These are phyloP conservation scores for Gaeumannomyces sp. DNA, from an alignment of 2,329 filamentous ascomycete species.

Conservation along the genomic window DNA sequence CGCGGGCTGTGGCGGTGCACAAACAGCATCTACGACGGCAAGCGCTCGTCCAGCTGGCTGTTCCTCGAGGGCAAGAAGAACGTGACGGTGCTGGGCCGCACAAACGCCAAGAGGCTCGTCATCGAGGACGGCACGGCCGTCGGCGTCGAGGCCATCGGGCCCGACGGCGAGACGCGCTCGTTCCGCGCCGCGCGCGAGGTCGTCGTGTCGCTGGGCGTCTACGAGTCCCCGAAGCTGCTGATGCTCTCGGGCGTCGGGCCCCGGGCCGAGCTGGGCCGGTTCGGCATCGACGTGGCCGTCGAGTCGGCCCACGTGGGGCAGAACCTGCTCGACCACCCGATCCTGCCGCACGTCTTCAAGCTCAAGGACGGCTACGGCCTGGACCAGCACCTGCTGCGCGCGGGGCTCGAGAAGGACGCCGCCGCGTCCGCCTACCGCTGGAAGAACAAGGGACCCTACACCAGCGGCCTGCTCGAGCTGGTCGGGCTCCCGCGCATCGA, in stretches of 20 bases:
- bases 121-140: constrained; percentile 38
- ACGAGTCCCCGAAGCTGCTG: constrained; percentile 59
- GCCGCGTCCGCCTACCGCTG: constrained; percentile 30
- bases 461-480: constrained; percentile 39
- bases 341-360: constrained; percentile 43
- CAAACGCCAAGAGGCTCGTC: constrained; percentile 23
- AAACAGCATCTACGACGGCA: constrained; percentile 52
- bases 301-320: constrained; percentile 57
- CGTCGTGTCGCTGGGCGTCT: constrained; percentile 45
- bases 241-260: constrained; percentile 61
- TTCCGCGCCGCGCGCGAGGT: constrained; percentile 34
- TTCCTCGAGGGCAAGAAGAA: constrained; percentile 49
- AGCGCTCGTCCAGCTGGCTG: constrained; percentile 44
- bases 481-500: constrained; percentile 54
- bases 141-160: constrained; percentile 41
- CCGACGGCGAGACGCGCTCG: constrained; percentile 32
- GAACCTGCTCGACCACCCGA: constrained; percentile 58
- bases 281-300: constrained; percentile 45
- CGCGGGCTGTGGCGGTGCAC: constrained; percentile 45
- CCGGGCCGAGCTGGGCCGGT: constrained; percentile 39
- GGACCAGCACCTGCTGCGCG: constrained; percentile 34
- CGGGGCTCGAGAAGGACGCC: constrained; percentile 26
- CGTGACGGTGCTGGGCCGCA: constrained; percentile 27
- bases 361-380: constrained; percentile 34
- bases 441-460: constrained; percentile 32